Evolutionary conservation across 208 protist genomes (phyloP).

Genomic region (Wallacemonas collosoma): DNA sequence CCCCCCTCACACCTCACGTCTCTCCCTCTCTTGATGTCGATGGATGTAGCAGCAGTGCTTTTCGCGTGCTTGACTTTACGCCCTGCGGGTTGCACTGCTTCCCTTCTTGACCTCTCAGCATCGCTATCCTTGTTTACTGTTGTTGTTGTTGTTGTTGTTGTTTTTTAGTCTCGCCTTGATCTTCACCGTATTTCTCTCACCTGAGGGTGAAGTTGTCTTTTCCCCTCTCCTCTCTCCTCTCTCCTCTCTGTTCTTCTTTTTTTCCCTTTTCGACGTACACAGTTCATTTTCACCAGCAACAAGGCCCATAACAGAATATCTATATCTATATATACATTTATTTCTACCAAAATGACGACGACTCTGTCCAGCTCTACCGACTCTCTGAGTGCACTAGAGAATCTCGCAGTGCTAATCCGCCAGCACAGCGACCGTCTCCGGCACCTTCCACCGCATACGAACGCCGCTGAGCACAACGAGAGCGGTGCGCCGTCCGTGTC

Average conservation of each 20-base stretch:
- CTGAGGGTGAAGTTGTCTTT: background rate
- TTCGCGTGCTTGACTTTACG: too few relatives aligned
- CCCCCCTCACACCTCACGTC: too few relatives aligned
- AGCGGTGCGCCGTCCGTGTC: background rate
- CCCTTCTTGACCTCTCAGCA: too few relatives aligned
- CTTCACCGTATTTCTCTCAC: background rate
- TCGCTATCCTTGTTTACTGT: too few relatives aligned
- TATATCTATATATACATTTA: too few relatives aligned
- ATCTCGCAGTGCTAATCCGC: background rate
- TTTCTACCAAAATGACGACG: too few relatives aligned
- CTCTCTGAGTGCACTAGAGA: background rate
- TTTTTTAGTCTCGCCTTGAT: background rate
- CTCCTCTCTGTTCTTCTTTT: constrained; percentile 17
- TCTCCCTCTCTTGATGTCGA: too few relatives aligned
- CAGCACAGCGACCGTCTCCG: background rate
- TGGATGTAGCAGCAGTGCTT: too few relatives aligned
- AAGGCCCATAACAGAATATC: too few relatives aligned
- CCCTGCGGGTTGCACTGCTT: too few relatives aligned
- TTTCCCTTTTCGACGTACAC: background rate
- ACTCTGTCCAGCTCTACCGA: background rate
- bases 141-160: constrained; percentile 12
- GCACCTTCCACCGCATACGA: background rate
- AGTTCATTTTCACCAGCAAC: too few relatives aligned
- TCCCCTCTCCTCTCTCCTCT: background rate
- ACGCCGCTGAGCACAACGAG: background rate